Evolutionary conservation across 2,329 filamentous ascomycete species (phyloP).

Genomic region (Colletotrichum sp.): DNA sequence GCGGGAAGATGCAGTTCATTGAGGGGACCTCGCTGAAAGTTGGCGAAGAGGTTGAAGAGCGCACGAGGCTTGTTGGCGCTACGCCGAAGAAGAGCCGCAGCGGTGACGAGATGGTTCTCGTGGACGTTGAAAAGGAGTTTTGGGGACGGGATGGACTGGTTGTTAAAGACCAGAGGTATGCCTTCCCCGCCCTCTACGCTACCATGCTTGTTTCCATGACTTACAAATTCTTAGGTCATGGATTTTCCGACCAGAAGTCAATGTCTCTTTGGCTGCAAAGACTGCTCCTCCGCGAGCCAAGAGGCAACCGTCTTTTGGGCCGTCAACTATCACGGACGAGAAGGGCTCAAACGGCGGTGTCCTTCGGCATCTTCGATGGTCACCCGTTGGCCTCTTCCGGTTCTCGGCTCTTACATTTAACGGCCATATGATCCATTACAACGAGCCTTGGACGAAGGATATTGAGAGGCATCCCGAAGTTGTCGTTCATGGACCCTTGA

Average conservation of each 20-base stretch:
- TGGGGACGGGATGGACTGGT: slow-evolving; percentile 54
- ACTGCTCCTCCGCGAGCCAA: slow-evolving; percentile 20
- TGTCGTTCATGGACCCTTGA: slow-evolving; percentile 83
- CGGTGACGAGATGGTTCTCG: slow-evolving; percentile 67
- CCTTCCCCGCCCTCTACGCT: background rate
- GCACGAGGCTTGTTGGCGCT: slow-evolving; percentile 58
- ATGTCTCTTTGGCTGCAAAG: slow-evolving; percentile 15
- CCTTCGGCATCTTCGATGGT: slow-evolving; percentile 44
- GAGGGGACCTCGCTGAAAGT: slow-evolving; percentile 43
- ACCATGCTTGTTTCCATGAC: accelerated
- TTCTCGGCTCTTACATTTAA: slow-evolving; percentile 89
- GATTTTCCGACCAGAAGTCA: slow-evolving; percentile 47
- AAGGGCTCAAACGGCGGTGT: slow-evolving; percentile 15
- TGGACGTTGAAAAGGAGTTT: slow-evolving; percentile 67
- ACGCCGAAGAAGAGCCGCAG: slow-evolving; percentile 58
- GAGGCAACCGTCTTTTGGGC: background rate
- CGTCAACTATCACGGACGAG: background rate
- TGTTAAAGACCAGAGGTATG: slow-evolving; percentile 58
- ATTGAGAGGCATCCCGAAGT: slow-evolving; percentile 73
- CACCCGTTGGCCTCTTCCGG: slow-evolving; percentile 67
- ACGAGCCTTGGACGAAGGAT: slow-evolving; percentile 66
- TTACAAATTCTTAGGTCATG: slow-evolving; percentile 35
- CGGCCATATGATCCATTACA: slow-evolving; percentile 84
- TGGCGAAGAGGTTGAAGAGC: slow-evolving; percentile 61
- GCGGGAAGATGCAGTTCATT: slow-evolving; percentile 61